These are phyloP conservation scores for Leccinum broughii DNA, from an alignment of 768 basidiomycete genomes.

Conservation along the genomic window DNA sequence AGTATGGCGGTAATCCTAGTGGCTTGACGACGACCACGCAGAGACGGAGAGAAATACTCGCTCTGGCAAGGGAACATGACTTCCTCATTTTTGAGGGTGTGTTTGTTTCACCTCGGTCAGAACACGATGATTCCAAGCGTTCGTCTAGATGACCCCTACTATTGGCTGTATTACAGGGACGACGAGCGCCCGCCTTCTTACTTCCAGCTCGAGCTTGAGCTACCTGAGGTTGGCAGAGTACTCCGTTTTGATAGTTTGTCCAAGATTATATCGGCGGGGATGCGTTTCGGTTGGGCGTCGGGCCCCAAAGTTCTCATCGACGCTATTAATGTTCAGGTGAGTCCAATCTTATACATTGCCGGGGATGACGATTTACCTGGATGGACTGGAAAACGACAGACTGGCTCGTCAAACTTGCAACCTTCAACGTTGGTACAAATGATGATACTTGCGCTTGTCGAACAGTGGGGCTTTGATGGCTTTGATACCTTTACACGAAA, in stretches of 20 bases:
- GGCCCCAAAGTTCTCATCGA: no score
- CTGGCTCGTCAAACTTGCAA: constrained; percentile 67
- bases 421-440: constrained; percentile 58
- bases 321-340: no score
- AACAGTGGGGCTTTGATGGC: constrained; percentile 72
- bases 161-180: constrained; percentile 64
- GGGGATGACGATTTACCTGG: background rate
- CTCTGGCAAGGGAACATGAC: constrained; percentile 63
- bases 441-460: constrained; percentile 52
- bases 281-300: no score
- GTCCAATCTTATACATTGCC: no score
- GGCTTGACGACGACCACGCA: constrained; percentile 70
- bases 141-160: constrained; percentile 64
- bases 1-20: constrained; percentile 80
- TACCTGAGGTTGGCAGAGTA: constrained; percentile 35
- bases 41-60: constrained; percentile 62
- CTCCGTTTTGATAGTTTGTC: constrained; percentile 83
- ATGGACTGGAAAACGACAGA: constrained; percentile 38
- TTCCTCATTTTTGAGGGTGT: constrained; percentile 78
- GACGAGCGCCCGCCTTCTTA: constrained; percentile 39
- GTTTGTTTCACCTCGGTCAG: background rate
- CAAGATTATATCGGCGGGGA: constrained; percentile 28
- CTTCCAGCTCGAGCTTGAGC: background rate
- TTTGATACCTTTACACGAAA: constrained; percentile 60
- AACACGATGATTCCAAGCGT: background rate